These are phyloP conservation scores for Boletus insuetus DNA, from an alignment of 768 basidiomycete species.

Conservation along the genomic window DNA sequence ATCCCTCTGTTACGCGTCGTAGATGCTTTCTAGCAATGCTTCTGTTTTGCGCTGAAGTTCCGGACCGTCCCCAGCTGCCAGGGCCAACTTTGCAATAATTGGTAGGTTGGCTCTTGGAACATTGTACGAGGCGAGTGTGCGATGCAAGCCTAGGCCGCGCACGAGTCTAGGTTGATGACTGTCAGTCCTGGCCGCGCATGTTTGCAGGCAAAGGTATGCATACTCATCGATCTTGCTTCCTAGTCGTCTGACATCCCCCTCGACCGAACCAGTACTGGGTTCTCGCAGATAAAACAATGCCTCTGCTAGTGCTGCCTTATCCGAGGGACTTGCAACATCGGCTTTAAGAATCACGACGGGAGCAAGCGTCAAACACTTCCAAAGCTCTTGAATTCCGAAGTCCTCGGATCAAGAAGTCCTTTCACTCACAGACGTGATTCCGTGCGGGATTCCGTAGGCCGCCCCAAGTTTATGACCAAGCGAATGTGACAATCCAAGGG, in stretches of 20 bases:
- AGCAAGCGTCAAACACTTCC: constrained; percentile 68
- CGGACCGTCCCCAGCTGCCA: constrained; percentile 32
- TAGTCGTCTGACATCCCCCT: constrained; percentile 58
- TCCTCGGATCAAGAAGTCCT: constrained; percentile 1
- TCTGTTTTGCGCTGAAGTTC: constrained; percentile 40
- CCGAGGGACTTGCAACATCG: constrained; percentile 52
- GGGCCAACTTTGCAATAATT: constrained; percentile 42
- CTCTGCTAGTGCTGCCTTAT: constrained; percentile 59
- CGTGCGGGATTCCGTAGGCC: constrained; percentile 73
- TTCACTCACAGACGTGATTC: constrained; percentile 70
- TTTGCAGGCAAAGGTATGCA: constrained; percentile 18
- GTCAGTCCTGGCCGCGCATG: constrained; percentile 6
- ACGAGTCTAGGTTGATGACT: constrained; percentile 49
- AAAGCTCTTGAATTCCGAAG: not conserved
- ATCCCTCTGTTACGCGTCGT: constrained; percentile 17
- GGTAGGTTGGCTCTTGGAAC: constrained; percentile 57
- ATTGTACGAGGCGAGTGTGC: constrained; percentile 56
- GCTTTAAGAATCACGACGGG: constrained; percentile 61
- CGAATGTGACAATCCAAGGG: constrained; percentile 73
- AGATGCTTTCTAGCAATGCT: constrained; percentile 48
- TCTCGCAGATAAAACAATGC: constrained; percentile 57
- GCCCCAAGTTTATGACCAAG: constrained; percentile 76
- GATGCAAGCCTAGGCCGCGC: constrained; percentile 52
- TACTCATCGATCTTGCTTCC: constrained; percentile 55
- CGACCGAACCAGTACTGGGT: constrained; percentile 59